Evolutionary conservation across 2,329 filamentous ascomycete species (phyloP), one percentile per base, ranked within the genome.

Genomic region (Dactylellina parvicollis): DNA sequence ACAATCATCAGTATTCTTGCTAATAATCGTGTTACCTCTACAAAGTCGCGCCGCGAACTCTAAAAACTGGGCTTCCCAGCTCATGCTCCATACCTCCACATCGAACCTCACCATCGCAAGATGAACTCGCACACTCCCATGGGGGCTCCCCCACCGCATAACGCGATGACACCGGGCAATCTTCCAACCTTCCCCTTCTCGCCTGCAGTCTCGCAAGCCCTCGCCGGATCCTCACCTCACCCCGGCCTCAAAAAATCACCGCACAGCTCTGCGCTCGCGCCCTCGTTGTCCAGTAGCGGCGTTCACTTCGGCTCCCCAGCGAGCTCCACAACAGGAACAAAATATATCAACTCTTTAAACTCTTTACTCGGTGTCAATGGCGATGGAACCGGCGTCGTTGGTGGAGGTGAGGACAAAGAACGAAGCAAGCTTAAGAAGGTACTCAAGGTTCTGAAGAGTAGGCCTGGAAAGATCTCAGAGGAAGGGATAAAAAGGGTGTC

Each of bases 401-500:
- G 42, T 9, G 59, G 73, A 18, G 61, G 52, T 18, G 71, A 71
- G 26, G 62, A 72, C 16, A 52, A 74, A n/a, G 64, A 69, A 34
- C 50, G 62, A 49, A 62, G 62, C 24, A 74, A 70, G 34, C 50
- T 69, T 24, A 72, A 47, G 55, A 52, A 54, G 38, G 66, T 78
- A 16, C 69, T 78, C n/a, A 75, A 75, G 30, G 59, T 77, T 18
- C 54, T 78, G 0, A 75, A 75, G 14, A 49, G 54, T 32, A 55
- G 73, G 9, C 77, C 77, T 3, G 77, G 77, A 16, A 61, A 76
- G 42, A 77, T 94, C 36, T 91, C 90, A 76, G 89, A 91, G 77
- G 87, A 90, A 28, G 90, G 90, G 1, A 83, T 95, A n/a, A 88
- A 90, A 79, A 85, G 90, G 60, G 82, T 94, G 28, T 89, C 88